Evolutionary conservation across 208 protist genomes (phyloP), one percentile per base, ranked within the genome.

Genomic region (Trypanosoma melophagium): DNA sequence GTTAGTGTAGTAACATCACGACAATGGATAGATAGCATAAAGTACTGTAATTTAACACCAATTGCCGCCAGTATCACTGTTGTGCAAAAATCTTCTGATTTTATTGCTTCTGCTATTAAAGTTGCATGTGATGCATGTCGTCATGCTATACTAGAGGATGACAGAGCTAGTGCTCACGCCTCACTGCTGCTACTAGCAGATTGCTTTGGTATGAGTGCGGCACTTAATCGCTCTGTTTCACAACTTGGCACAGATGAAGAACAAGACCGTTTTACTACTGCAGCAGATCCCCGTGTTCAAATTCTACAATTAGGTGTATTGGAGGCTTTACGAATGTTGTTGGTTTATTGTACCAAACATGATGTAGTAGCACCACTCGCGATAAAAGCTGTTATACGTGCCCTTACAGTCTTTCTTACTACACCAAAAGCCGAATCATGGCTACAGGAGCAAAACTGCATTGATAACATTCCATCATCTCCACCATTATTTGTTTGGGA

Each of bases 371-470:
- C 80, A 3, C 66, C 78, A 10, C 24, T 77, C 12, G 83, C 79
- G 3, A 71, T 94, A 38, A 81, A 81, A 51, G 78, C 71, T 17
- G 56, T 85, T 17, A 76, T 90, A 28, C 69, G 79, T 21, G 86
- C 81, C 22, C 69, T 96, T 9, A 89, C 81, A 10, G 80, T 74
- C 17, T 89, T 96, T 58, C 66, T 92, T 14, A 94, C 88, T 2
- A 90, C 76, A 14, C 61, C 67, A 25, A 76, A 69, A 21, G 82
- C 87, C 1, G 77, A 74, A 22, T 40, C 45, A 42, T 90, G 84
- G 88, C 59, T 66, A 10, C 24, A 64, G 25, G 45, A 67, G 41
- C 24, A 47, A 2, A 76, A 79, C 52, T 56, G 52, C 24, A 42
- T 76, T 44, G 66, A 62, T 45, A 24, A 60, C 7, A 35, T 24